Base-by-base conservation (phyloP, 2,329 filamentous ascomycete genomes). In the Microascus cirrosus region DNA sequence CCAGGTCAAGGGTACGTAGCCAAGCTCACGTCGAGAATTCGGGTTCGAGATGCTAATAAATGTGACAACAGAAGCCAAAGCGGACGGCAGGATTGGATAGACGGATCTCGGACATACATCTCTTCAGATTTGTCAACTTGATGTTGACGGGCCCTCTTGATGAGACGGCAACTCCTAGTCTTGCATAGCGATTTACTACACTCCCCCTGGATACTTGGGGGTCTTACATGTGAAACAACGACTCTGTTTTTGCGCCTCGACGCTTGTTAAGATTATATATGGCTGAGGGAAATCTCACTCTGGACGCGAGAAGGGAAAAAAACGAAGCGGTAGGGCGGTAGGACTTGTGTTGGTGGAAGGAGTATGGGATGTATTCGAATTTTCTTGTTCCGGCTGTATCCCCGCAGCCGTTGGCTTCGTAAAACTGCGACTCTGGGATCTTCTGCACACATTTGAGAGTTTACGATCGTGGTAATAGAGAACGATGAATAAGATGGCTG, bases 1-100 rank as follows among this genome's bases (percentile, higher is more conserved):
- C 66, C 92, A 96, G 77, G 93, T 97, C 67, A 90, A 85, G 73
- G 88, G 83, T 85, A 74, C 62, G 74, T 57, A 50, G 18, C 45
- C 45, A n/a, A 22, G 22, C 6, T 4, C 20, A 50, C 13, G 4
- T 20, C 1, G 18, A 10, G 20, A 32, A 25, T 18, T 13, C 28
- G 20, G 32, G 28, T n/a, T 15, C 4, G 15, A 53, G 22, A 55
- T 20, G 55, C 70, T 75, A 65, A 75, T 60, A 55, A 15, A 12
- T 7, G 13, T 6, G 18, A 1, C 11, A 28, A 59, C 65, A 85
- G 87, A 90, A 68, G 87, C 87, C 63, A 89, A 86, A 67, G 79
- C 82, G 35, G 86, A 89, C 24, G 87, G 88, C 64, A 90, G 89
- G 72, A 74, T 90, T 61, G 71, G 69, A 61, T 81, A 73, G 67